Evolutionary conservation across 495 filamentous ascomycete species (phyloP), one percentile per base, ranked within the genome.

Genomic region (Penicillium paradoxum): DNA sequence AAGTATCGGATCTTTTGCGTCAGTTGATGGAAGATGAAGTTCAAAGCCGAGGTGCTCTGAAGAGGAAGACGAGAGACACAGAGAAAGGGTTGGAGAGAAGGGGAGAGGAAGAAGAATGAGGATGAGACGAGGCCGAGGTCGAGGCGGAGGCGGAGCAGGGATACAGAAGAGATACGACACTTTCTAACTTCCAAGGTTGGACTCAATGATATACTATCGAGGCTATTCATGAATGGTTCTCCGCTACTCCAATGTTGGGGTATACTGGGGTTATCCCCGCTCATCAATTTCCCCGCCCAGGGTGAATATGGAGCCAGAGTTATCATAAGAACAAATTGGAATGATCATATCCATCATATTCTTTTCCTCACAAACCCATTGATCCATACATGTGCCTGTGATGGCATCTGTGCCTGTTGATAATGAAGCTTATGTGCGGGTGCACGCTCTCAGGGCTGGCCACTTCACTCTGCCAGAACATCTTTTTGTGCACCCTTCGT

Each of bases 381-480:
- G 18, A 39, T 4, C 3, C 24, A 27, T 27, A 27, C 24, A 21
- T 8, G n/a, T n/a, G n/a, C n/a, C 1, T 10, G 17, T 13, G 18
- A 6, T 42, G 6, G 3, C 22, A 42, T 15, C 7, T 4, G 25
- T 5, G 2, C n/a, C 21, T 25, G 21, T 9, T 25, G 21, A 25
- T 15, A 27, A 10, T 13, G 22, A 42, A 25, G 4, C 22, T n/a
- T n/a, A 17, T 25, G 40, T 17, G 5, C 40, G 25, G 14, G 13
- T 27, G 14, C 14, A 42, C 40, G 22, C 40, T 42, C 40, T 52
- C 7, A 36, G 33, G 30, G 54, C 49, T 15, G 54, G 54, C 4
- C 43, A 46, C 34, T 65, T 75, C 47, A 64, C 65, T 0, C 57
- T 73, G n/a, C 72, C 71, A 18, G 72, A 75, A 45, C 59, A 68